Conservation (phyloP, 768 basidiomycete species). For the Calocybe gangraenosa region DNA sequence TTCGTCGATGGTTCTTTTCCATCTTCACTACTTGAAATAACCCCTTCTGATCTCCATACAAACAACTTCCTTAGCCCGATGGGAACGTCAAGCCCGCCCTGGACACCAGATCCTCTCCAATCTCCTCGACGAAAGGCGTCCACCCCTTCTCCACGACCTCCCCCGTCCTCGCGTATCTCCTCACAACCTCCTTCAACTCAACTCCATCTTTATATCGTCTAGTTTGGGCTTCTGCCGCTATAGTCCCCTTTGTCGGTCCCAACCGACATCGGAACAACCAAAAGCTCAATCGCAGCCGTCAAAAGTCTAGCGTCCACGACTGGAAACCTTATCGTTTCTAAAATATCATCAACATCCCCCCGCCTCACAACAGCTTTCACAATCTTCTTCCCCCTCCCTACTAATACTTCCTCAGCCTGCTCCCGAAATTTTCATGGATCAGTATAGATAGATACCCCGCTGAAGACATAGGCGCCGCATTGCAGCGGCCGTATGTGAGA, state of each 20-base stretch:
- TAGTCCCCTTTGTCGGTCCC: too few species aligned
- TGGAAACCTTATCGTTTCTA: constrained; percentile 21
- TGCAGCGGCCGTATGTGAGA: too few species aligned
- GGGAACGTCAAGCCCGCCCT: constrained; percentile 16
- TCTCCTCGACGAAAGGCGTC: constrained; percentile 12
- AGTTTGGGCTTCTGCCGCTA: background rate
- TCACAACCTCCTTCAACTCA: too few species aligned
- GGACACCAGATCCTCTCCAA: constrained; percentile 15
- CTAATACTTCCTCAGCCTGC: too few species aligned
- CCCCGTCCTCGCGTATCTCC: background rate
- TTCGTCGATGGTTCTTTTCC: constrained; percentile 2
- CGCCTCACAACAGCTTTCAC: constrained; percentile 9
- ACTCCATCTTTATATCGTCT: too few species aligned
- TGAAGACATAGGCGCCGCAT: too few species aligned
- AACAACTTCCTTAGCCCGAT: constrained; percentile 17
- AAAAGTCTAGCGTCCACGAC: constrained; percentile 63
- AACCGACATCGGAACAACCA: constrained; percentile 16
- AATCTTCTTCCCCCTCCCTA: too few species aligned
- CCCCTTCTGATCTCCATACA: constrained; percentile 9
- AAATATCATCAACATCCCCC: constrained; percentile 13
- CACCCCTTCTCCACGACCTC: constrained; percentile 4
- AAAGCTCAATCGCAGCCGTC: constrained; percentile 53
- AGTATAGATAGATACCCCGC: too few species aligned
- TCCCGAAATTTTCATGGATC: too few species aligned
- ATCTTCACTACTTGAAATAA: background rate